phyloP scores from a whole-genome alignment of 805 yeast species.

The Saturnispora silvae region DNA sequence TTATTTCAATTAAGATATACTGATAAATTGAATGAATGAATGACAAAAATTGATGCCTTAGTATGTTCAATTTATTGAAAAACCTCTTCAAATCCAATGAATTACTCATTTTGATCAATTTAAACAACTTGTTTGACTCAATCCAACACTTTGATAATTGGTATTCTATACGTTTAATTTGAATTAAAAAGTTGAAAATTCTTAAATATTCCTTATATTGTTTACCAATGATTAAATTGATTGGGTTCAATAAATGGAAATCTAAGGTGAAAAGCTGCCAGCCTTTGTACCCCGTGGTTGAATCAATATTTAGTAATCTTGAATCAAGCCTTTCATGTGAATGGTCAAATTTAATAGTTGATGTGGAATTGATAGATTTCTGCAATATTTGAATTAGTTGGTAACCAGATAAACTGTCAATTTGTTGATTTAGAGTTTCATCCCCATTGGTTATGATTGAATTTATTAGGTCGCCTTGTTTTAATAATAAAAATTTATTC shows the following conservation, averaged over 20 bases:
- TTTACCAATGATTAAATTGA: conserved; percentile 44
- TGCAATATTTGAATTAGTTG: conserved; percentile 54
- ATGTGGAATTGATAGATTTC: conserved; percentile 48
- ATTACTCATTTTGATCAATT: conserved; percentile 18
- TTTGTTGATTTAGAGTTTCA: conserved; percentile 45
- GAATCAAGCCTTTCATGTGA: conserved; percentile 58
- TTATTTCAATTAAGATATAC: conserved; percentile 36
- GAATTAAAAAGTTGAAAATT: conserved; percentile 80
- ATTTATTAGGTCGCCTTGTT: conserved; percentile 76
- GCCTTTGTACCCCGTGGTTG: conserved; percentile 47
- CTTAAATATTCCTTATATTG: conserved; percentile 54
- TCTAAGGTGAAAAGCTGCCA: conserved; percentile 93
- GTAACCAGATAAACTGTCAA: conserved; percentile 52
- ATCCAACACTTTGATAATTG: conserved; percentile 42
- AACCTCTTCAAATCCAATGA: conserved; percentile 8
- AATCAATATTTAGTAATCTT: conserved; percentile 61
- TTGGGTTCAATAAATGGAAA: conserved; percentile 43
- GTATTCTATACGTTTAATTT: conserved; percentile 51
- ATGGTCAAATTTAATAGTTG: conserved; percentile 31
- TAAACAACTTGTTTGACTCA: conserved; percentile 24
- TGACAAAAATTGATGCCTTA: conserved; percentile 30
- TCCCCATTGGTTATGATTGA: conserved; percentile 46
- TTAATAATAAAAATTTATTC: conserved; percentile 58
- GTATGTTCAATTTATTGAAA: conserved; percentile 24
- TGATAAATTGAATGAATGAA: conserved; percentile 32